Base-by-base conservation (phyloP, 257 asterid species). In the Linderniella brevidens region DNA sequence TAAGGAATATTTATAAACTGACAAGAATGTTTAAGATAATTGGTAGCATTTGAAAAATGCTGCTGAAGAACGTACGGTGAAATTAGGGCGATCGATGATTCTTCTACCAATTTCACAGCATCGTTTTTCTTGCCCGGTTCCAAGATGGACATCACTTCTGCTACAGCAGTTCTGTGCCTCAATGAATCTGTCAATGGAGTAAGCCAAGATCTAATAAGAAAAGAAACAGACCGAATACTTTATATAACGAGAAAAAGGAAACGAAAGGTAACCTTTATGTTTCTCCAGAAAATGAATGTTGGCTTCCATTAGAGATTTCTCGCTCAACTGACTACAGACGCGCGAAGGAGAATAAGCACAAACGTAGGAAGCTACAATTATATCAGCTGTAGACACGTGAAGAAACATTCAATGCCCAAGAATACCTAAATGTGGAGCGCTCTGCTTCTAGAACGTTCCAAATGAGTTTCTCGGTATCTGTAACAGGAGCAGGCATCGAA, bases 81-180 rank as follows among this genome's bases (percentile, higher is more conserved):
- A 54, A 57, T 58, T 48, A 57, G 60, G 57, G 68, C 65, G 46
- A 65, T 66, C 32, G 72, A 52, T 41, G 92, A 76, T 50, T 76
- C 94, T 71, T 76, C 94, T 60, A 88, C 73, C 68, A 84, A 74
- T 50, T 69, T 75, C 49, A 73, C 49, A 52, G 93, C 92, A 58
- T 76, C 93, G 29, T 63, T 62, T 65, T 74, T 84, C 78, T 70
- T 84, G 67, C 63, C 79, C 53, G 98, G 85, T 57, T 84, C 95
- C 57, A 80, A 59, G 57, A 84, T 72, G 73, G 65, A 66, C 41
- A 74, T 56, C 92, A 84, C 74, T 76, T 88, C 98, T 25, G 98
- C 95, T 38, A 54, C 94, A 50, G 98, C 94, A 41, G 93, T 90
- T 63, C 93, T 84, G 63, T 80, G 93, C 65, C 59, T 66, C 75